Percentiles rank a stretch among this genome's conserved stretches.
These are phyloP conservation scores for Westerdykella aurantiaca DNA, from an alignment of 2,329 filamentous ascomycete species.

Conservation along the genomic window DNA sequence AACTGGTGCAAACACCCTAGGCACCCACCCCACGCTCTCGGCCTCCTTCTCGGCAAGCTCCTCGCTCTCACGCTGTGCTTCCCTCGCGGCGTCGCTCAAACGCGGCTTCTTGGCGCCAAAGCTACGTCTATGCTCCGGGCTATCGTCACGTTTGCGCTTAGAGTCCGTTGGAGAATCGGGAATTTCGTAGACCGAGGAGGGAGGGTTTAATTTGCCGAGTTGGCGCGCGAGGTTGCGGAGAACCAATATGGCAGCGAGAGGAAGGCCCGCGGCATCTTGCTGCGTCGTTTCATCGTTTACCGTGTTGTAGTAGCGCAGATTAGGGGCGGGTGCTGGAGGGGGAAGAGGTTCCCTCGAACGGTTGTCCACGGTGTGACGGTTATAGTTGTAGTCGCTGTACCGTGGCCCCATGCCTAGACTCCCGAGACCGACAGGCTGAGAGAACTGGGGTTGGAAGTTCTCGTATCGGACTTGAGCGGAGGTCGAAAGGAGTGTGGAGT, in stretches of 20 bases:
- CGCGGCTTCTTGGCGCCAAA: constrained; percentile 42
- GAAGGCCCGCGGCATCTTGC: constrained; percentile 66
- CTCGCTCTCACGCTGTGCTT: constrained; percentile 26
- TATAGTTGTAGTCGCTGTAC: constrained; percentile 10
- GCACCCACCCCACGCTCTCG: constrained; percentile 57
- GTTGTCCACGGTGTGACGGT: constrained; percentile 18
- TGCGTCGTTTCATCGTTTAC: constrained; percentile 42
- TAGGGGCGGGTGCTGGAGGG: constrained; percentile 17
- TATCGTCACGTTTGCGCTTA: constrained; percentile 5
- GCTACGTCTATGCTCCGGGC: constrained; percentile 19
- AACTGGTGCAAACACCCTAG: constrained; percentile 61
- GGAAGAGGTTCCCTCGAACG: constrained; percentile 8
- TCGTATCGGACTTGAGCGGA: constrained; percentile 24
- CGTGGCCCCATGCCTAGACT: constrained; percentile 24
- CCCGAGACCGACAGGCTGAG: constrained; percentile 24
- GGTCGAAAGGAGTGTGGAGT: constrained; percentile 21
- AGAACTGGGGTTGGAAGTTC: constrained; percentile 25
- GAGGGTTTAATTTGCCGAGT: constrained; percentile 34
- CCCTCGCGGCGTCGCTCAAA: constrained; percentile 26
- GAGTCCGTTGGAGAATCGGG: constrained; percentile 23
- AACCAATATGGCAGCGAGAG: constrained; percentile 71
- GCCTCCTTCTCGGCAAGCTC: constrained; percentile 40
- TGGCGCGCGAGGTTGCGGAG: constrained; percentile 66
- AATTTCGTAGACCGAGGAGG: constrained; percentile 18
- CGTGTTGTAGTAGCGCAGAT: constrained; percentile 42